Evolutionary conservation across 2,329 filamentous ascomycete genomes (phyloP).

Genomic region (Phoma herbarum): DNA sequence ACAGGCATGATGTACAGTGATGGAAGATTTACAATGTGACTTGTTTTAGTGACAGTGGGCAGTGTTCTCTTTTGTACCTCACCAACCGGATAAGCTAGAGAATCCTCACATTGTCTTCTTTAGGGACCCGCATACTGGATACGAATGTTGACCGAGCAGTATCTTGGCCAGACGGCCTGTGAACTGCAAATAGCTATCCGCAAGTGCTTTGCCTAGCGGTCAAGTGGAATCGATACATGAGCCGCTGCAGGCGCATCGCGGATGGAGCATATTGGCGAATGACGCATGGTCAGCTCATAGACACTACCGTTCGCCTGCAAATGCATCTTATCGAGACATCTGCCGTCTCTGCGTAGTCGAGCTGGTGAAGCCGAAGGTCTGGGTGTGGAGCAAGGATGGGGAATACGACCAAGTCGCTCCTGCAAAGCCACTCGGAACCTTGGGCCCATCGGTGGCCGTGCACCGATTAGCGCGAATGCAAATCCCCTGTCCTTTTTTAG

Average conservation of each 20-base stretch:
- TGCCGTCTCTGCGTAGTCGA: conserved; percentile 4
- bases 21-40: conserved; percentile 1
- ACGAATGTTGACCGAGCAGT: conserved; percentile 21
- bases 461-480: conserved; percentile 12
- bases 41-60: conserved; percentile 17
- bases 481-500: conserved; percentile 5
- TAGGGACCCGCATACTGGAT: conserved; percentile 19
- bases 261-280: conserved; percentile 25
- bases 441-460: conserved; percentile 7
- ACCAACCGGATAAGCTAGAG: conserved; percentile 16
- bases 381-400: conserved; percentile 15
- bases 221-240: conserved; percentile 23
- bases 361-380: conserved; percentile 14
- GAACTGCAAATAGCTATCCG: conserved; percentile 31
- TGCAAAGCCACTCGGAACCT: conserved; percentile 19
- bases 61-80: conserved; percentile 35
- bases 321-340: conserved; percentile 24
- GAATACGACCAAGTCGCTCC: not conserved
- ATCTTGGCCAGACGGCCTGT: conserved; percentile 28
- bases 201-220: conserved; percentile 22
- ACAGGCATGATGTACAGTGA: conserved; percentile 32
- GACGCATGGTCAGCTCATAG: conserved; percentile 27
- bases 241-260: conserved; percentile 27
- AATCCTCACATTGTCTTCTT: conserved; percentile 21
- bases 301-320: conserved; percentile 20